These are phyloP conservation scores for Colletotrichum sp. DNA, from an alignment of 2,329 filamentous ascomycete genomes.

Conservation along the genomic window DNA sequence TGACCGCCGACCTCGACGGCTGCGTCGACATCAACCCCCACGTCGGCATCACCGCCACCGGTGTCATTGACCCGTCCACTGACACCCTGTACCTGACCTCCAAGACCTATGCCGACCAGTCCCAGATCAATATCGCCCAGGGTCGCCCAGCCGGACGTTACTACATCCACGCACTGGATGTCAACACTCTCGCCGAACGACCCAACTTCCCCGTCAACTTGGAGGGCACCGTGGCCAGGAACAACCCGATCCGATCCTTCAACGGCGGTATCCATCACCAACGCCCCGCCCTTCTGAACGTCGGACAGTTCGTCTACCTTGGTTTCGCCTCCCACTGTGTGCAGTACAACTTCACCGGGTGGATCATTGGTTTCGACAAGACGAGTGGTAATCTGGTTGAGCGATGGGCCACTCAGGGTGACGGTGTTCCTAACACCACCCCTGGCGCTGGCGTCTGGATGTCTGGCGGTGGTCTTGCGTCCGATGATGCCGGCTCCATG, in stretches of 20 bases:
- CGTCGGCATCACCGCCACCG: slow-evolving; percentile 50
- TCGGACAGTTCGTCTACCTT: slow-evolving; percentile 53
- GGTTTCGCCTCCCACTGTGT: slow-evolving; percentile 62
- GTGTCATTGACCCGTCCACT: slow-evolving; percentile 48
- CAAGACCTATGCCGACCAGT: slow-evolving; percentile 46
- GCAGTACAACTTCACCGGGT: slow-evolving; percentile 60
- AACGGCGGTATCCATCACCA: slow-evolving; percentile 57
- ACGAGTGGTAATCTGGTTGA: slow-evolving; percentile 40
- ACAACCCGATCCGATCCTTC: slow-evolving; percentile 53
- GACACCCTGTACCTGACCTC: slow-evolving; percentile 48
- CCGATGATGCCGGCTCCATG: slow-evolving; percentile 42
- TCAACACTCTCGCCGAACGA: slow-evolving; percentile 39
- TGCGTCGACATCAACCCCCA: slow-evolving; percentile 54
- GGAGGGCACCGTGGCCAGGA: slow-evolving; percentile 49
- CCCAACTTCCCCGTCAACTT: slow-evolving; percentile 52
- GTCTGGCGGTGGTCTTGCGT: slow-evolving; percentile 42
- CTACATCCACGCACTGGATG: slow-evolving; percentile 41
- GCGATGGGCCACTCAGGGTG: slow-evolving; percentile 44
- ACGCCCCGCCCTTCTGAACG: slow-evolving; percentile 50
- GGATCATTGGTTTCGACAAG: slow-evolving; percentile 54
- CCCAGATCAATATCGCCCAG: slow-evolving; percentile 29
- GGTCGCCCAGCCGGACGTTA: slow-evolving; percentile 38
- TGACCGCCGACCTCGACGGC: slow-evolving; percentile 50
- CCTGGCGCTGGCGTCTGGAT: slow-evolving; percentile 50
- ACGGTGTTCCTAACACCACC: slow-evolving; percentile 39